Base-by-base conservation (phyloP, 140 eudicot genomes). In the Ambrosia hybrid region DNA sequence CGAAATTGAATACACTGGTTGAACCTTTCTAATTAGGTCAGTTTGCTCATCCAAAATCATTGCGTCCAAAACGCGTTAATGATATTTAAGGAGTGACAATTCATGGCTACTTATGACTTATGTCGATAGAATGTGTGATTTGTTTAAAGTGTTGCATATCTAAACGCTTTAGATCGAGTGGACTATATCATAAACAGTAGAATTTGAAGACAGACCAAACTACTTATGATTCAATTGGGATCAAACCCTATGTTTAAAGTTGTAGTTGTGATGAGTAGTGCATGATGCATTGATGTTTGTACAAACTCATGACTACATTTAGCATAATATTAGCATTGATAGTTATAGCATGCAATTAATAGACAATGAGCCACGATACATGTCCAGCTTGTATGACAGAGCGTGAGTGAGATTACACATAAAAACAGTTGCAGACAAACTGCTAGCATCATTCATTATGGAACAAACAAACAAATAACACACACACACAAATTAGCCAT, bases 351-450 rank as follows among this genome's bases (percentile, higher is more conserved):
- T 21, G 36, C 45, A 12, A 43, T 68, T 49, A 48, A 68, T 68
- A 58, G 64, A 52, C 65, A 68, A 59, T n/a, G 38, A 68, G 36
- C 17, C 39, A 57, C 26, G 63, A 70, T 12, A 70, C 77, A 72
- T 71, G 81, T 57, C 72, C 43, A 62, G n/a, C 26, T 2, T 55
- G 49, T 53, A 57, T 43, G 12, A 61, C 61, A 73, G 60, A 3
- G 38, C 26, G 10, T 4, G 17, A 73, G 9, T 62, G 63, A 76
- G 75, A 76, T 68, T 76, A 30, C 80, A 77, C 81, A 62, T 45
- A n/a, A 76, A 76, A 68, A 76, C 80, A 76, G 75, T 67, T 67
- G n/a, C 36, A 65, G 9, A 65, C 41, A 66, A 48, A 56, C 68
- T 30, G 74, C 74, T 8, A 48, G 63, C 63, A 57, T 17, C 62